Evolutionary conservation across 352 stramenopile genomes (phyloP).

Genomic region (Pythium vanterpoolii): DNA sequence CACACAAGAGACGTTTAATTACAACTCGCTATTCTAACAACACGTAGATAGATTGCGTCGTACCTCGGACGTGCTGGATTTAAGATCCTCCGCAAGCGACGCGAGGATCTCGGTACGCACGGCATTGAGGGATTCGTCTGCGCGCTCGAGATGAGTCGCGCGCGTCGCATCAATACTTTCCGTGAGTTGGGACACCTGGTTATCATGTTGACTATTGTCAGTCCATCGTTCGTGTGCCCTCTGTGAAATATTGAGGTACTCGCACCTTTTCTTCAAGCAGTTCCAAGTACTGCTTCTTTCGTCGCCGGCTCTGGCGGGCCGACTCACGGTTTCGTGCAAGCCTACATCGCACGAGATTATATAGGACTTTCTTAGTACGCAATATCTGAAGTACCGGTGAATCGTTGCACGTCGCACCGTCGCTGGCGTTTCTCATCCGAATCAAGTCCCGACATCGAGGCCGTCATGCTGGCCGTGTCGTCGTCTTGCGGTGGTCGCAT

Average conservation of each 20-base stretch:
- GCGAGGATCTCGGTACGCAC: slow-evolving; percentile 77
- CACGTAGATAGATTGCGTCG: too few relatives aligned
- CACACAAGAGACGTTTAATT: neutral
- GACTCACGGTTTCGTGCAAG: slow-evolving; percentile 87
- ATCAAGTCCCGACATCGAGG: slow-evolving; percentile 40
- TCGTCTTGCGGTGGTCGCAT: slow-evolving; percentile 48
- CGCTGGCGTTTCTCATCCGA: slow-evolving; percentile 79
- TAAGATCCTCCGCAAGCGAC: slow-evolving; percentile 62
- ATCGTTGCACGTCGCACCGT: slow-evolving; percentile 22
- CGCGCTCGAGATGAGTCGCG: slow-evolving; percentile 67
- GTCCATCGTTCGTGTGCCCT: neutral
- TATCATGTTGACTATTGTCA: neutral
- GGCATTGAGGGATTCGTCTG: slow-evolving; percentile 72
- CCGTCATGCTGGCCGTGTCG: slow-evolving; percentile 35
- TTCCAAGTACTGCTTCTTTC: slow-evolving; percentile 90
- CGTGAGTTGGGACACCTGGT: slow-evolving; percentile 78
- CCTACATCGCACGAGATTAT: slow-evolving; percentile 8
- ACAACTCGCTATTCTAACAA: too few relatives aligned
- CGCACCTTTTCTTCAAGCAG: slow-evolving; percentile 82
- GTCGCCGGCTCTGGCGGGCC: slow-evolving; percentile 79
- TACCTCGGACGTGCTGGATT: slow-evolving; percentile 49
- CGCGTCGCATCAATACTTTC: slow-evolving; percentile 84
- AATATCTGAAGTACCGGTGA: neutral
- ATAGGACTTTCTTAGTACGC: neutral
- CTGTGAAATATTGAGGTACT: neutral